A percentile compares a stretch with the other conserved stretches of the same genome.
These are phyloP conservation scores for Neofusicoccum cordaticola DNA, from an alignment of 2,329 filamentous ascomycete species.

Conservation along the genomic window DNA sequence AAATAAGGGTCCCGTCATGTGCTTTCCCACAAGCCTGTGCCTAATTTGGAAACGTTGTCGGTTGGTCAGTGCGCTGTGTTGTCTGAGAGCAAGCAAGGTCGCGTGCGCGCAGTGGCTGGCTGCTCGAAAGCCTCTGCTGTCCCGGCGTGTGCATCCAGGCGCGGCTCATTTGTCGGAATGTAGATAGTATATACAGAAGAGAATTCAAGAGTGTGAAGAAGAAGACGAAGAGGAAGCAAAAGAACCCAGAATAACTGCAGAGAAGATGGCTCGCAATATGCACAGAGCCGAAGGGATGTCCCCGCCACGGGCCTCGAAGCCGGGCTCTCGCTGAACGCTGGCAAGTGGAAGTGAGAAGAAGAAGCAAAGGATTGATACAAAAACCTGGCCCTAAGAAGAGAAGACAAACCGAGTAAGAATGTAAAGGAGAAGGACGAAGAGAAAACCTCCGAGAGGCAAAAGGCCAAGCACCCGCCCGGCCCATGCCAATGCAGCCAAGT, in stretches of 20 bases:
- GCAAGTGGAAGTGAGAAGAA: not conserved
- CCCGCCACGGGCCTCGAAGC: slow-evolving; percentile 3
- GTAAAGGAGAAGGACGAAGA: not conserved
- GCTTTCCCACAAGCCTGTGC: too few relatives aligned
- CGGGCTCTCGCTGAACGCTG: slow-evolving; percentile 10
- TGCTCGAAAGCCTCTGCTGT: not conserved
- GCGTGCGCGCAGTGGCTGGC: not conserved
- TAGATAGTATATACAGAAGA: not conserved
- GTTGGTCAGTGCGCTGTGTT: too few relatives aligned
- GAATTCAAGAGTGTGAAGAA: not conserved
- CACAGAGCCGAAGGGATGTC: not conserved
- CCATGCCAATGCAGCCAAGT: not conserved
- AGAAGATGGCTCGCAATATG: not conserved
- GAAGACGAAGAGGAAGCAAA: not conserved
- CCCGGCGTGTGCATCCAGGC: not conserved
- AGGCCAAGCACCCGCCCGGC: not conserved
- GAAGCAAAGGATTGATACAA: not conserved
- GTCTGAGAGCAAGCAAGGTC: not conserved
- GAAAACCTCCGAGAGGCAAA: not conserved
- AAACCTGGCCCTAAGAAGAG: slow-evolving; percentile 7
- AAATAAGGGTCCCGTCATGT: not conserved
- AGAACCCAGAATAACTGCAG: not conserved
- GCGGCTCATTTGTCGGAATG: slow-evolving; percentile 1
- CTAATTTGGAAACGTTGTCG: too few relatives aligned
- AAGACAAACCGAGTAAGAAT: not conserved